Evolutionary conservation across 352 stramenopile species (phyloP).

Genomic region (Peronosclerospora sorghi): DNA sequence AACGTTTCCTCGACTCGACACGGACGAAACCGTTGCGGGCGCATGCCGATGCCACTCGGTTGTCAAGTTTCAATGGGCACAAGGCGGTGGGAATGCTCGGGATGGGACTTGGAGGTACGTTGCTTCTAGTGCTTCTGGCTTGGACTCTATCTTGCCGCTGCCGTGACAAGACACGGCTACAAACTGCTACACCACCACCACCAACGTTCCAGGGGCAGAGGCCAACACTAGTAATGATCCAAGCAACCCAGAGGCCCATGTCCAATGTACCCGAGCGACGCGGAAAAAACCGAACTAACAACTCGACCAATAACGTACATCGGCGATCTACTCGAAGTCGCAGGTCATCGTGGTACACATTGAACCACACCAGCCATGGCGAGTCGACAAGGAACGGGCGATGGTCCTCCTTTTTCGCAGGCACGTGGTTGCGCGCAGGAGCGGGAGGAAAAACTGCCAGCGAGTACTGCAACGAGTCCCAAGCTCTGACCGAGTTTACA

Average conservation of each 20-base stretch:
- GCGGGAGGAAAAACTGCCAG: conserved; percentile 32
- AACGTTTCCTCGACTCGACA: conserved; percentile 15
- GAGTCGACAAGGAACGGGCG: conserved; percentile 11
- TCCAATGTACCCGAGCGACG: conserved; percentile 5
- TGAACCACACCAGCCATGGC: conserved; percentile 17
- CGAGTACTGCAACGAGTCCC: conserved; percentile 53
- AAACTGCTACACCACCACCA: neutral
- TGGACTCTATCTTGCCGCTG: conserved; percentile 8
- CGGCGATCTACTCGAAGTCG: conserved; percentile 10
- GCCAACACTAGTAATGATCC: too few relatives aligned
- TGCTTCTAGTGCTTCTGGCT: conserved; percentile 10
- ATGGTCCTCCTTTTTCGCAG: conserved; percentile 18
- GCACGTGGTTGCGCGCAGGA: conserved; percentile 14
- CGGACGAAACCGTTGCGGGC: conserved; percentile 6
- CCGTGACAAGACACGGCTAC: conserved; percentile 11
- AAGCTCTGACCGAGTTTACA: conserved; percentile 37
- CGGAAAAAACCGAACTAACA: conserved; percentile 11
- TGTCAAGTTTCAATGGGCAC: neutral
- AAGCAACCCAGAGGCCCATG: too few relatives aligned
- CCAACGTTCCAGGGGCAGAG: neutral
- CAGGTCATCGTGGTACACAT: conserved; percentile 24
- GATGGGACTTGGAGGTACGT: conserved; percentile 7
- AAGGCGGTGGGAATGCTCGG: conserved; percentile 6
- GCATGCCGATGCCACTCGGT: conserved; percentile 4
- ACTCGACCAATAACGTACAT: conserved; percentile 16